These are phyloP conservation scores for Suhomyces ambrosiae DNA, from an alignment of 1,139 yeast species.

Conservation along the genomic window DNA sequence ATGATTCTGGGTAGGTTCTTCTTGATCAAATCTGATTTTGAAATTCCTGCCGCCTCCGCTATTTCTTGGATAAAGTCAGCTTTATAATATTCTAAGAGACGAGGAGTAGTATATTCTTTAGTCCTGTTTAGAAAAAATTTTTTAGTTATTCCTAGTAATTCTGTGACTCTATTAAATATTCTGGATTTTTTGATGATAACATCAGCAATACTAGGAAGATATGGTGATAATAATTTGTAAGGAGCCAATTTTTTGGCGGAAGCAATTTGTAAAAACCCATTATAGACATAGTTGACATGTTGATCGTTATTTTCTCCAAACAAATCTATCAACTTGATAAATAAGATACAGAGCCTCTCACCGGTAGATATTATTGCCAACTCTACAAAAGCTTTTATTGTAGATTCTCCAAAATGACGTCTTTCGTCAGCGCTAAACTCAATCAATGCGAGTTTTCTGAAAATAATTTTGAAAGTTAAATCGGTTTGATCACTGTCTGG, in stretches of 20 bases:
- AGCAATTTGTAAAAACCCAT: conserved; percentile 54
- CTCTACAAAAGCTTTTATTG: conserved; percentile 61
- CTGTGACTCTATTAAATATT: conserved; percentile 62
- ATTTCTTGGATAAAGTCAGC: conserved; percentile 62
- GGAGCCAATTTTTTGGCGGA: conserved; percentile 52
- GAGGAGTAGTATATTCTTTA: conserved; percentile 74
- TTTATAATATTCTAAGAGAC: conserved; percentile 65
- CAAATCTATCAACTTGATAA: conserved; percentile 59
- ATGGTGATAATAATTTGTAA: conserved; percentile 75
- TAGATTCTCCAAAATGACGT: conserved; percentile 60
- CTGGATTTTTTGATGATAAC: conserved; percentile 62
- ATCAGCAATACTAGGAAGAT: conserved; percentile 72
- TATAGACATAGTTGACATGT: conserved; percentile 63
- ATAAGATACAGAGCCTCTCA: conserved; percentile 60
- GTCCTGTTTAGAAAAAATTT: conserved; percentile 69
- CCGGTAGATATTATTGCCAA: conserved; percentile 61
- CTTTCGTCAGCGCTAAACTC: conserved; percentile 29
- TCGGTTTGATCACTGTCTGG: conserved; percentile 38
- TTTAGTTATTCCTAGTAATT: conserved; percentile 62
- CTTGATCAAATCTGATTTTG: conserved; percentile 38
- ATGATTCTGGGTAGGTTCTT: conserved; percentile 42
- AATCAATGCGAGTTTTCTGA: conserved; percentile 38
- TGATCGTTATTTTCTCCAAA: conserved; percentile 64
- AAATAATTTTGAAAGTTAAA: conserved; percentile 38
- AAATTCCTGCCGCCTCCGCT: conserved; percentile 38